These are phyloP conservation scores for Colletotrichum lupini DNA, from an alignment of 2,329 filamentous ascomycete species.

Conservation along the genomic window DNA sequence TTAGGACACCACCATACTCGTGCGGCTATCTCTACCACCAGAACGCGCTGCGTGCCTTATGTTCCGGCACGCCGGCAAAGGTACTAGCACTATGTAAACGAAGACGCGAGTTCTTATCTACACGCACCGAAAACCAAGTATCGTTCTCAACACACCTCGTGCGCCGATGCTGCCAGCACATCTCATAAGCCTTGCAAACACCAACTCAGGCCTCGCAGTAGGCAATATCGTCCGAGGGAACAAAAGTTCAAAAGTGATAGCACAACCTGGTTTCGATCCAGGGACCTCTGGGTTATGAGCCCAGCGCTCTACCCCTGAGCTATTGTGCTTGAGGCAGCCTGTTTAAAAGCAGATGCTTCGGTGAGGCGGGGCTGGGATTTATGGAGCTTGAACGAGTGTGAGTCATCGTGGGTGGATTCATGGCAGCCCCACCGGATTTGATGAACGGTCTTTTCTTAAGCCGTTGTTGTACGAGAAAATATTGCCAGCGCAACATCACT, in stretches of 20 bases:
- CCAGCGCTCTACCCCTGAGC: constrained; percentile 37
- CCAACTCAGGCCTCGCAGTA: too few relatives aligned
- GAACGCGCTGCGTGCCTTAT: too few relatives aligned
- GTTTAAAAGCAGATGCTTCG: neutral
- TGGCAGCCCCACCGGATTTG: neutral
- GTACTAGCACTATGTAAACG: too few relatives aligned
- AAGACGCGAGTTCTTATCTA: too few relatives aligned
- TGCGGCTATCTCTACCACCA: too few relatives aligned
- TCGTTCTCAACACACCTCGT: too few relatives aligned
- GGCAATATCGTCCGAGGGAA: too few relatives aligned
- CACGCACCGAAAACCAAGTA: too few relatives aligned
- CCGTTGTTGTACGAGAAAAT: constrained; percentile 7
- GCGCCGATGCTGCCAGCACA: too few relatives aligned
- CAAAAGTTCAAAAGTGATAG: neutral
- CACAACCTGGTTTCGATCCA: constrained; percentile 36
- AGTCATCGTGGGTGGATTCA: constrained; percentile 6
- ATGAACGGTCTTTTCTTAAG: neutral
- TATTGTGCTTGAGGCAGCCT: constrained; percentile 14
- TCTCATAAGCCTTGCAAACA: too few relatives aligned
- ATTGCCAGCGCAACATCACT: neutral
- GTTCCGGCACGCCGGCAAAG: too few relatives aligned
- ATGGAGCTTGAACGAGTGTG: neutral
- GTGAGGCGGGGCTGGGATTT: rapidly evolving
- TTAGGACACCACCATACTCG: too few relatives aligned
- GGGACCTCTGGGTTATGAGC: constrained; percentile 37